A percentile compares a stretch with the other conserved stretches of the same genome.
These are phyloP conservation scores for Gonium pectorale DNA, from an alignment of 139 green algal genomes.

Conservation along the genomic window DNA sequence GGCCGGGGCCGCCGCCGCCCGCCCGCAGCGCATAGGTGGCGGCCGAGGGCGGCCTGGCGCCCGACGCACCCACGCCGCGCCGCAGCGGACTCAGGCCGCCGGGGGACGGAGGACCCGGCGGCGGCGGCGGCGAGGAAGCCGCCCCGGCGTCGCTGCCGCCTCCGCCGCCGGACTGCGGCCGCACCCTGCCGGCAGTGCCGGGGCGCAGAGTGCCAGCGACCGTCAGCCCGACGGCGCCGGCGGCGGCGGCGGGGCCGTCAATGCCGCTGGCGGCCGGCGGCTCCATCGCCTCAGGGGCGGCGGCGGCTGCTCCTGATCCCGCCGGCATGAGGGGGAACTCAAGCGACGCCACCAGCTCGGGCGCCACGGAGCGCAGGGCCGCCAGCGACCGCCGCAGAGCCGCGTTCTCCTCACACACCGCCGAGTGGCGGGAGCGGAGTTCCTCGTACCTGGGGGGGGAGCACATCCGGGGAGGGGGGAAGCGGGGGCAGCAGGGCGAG, in stretches of 20 bases:
- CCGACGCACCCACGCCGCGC: constrained; percentile 16
- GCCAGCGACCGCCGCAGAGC: constrained; percentile 30
- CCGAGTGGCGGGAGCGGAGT: constrained; percentile 11
- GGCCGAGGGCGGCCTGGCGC: constrained; percentile 15
- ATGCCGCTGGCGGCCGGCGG: neutral
- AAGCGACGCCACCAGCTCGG: constrained; percentile 34
- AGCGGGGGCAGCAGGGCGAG: neutral
- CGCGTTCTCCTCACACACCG: constrained; percentile 27
- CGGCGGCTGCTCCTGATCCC: neutral
- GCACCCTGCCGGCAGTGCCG: neutral
- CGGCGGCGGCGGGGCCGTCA: neutral
- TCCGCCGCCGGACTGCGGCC: neutral
- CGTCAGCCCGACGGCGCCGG: neutral
- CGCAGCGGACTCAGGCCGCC: neutral
- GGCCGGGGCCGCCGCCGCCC: too few species aligned
- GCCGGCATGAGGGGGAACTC: constrained; percentile 35
- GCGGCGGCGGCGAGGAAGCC: neutral
- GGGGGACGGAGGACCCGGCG: neutral
- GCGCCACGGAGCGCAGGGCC: constrained; percentile 25
- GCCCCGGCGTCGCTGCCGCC: neutral
- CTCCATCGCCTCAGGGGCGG: neutral
- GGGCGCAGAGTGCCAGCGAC: neutral
- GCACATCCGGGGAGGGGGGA: neutral
- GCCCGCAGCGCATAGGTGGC: constrained; percentile 6
- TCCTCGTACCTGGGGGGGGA: constrained; percentile 40